These are phyloP conservation scores for Iberis amara DNA, from an alignment of 441 rosid species.

Conservation along the genomic window DNA sequence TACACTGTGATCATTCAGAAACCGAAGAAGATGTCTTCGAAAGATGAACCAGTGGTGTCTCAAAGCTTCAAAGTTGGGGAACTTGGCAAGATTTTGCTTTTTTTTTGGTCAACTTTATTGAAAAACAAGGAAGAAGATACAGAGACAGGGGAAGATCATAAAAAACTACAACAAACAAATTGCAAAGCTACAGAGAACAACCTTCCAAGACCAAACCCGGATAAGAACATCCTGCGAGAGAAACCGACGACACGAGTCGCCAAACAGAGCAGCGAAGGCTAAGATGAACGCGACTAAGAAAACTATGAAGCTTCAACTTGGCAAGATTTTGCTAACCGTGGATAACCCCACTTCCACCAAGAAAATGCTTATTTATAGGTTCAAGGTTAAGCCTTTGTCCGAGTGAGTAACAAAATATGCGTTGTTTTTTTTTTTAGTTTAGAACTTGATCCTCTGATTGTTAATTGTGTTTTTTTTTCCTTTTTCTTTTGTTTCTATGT, in stretches of 20 bases:
- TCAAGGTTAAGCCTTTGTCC: not conserved
- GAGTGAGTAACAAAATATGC: not conserved
- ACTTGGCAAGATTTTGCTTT: constrained; percentile 54
- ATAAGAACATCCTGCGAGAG: too few species aligned
- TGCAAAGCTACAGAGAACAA: too few species aligned
- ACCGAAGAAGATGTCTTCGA: constrained; percentile 34
- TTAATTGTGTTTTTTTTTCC: constrained; percentile 9
- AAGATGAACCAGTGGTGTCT: constrained; percentile 37
- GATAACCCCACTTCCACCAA: constrained; percentile 44
- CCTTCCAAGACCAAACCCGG: too few species aligned
- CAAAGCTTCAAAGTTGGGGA: constrained; percentile 49
- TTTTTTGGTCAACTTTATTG: too few species aligned
- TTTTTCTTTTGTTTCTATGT: not conserved
- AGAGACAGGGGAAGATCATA: too few species aligned
- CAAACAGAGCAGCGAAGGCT: too few species aligned
- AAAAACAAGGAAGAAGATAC: too few species aligned
- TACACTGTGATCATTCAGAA: constrained; percentile 58
- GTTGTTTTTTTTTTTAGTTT: not conserved
- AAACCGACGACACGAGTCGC: too few species aligned
- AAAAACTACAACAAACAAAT: too few species aligned
- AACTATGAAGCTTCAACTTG: constrained; percentile 25
- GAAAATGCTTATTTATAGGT: constrained; percentile 35
- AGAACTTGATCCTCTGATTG: constrained; percentile 9
- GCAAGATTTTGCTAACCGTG: constrained; percentile 48
- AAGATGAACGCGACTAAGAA: too few species aligned